A percentile compares a stretch with the other conserved stretches of the same genome.
phyloP scores from a whole-genome alignment of 2,329 filamentous ascomycete species.

The Ophiostoma australiae region DNA sequence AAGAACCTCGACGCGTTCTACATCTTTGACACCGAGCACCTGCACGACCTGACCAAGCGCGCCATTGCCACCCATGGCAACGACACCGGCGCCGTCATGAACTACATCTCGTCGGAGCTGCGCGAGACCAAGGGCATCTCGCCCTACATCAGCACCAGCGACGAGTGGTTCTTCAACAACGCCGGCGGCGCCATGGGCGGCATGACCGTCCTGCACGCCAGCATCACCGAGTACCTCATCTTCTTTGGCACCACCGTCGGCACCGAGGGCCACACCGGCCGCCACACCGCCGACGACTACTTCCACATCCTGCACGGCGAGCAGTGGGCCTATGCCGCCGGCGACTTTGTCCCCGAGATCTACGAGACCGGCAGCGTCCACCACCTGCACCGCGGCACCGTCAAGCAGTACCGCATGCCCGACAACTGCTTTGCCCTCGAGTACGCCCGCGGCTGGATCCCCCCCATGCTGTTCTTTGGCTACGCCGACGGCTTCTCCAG shows the following conservation, averaged over 20 bases:
- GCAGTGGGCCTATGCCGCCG: slow-evolving; percentile 69
- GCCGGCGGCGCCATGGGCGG: slow-evolving; percentile 86
- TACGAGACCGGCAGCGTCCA: slow-evolving; percentile 67
- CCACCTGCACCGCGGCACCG: slow-evolving; percentile 63
- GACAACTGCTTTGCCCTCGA: slow-evolving; percentile 73
- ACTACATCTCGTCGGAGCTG: slow-evolving; percentile 66
- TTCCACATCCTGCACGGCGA: slow-evolving; percentile 82
- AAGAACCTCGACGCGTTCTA: slow-evolving; percentile 62
- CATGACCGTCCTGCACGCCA: slow-evolving; percentile 87
- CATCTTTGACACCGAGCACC: slow-evolving; percentile 64
- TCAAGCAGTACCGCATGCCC: slow-evolving; percentile 81
- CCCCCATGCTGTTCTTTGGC: slow-evolving; percentile 86
- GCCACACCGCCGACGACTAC: slow-evolving; percentile 90
- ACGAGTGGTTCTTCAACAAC: slow-evolving; percentile 83
- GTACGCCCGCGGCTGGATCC: slow-evolving; percentile 85
- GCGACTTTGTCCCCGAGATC: slow-evolving; percentile 61
- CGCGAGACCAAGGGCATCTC: slow-evolving; percentile 47
- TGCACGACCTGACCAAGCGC: slow-evolving; percentile 63
- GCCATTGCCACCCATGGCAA: slow-evolving; percentile 67
- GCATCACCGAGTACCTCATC: slow-evolving; percentile 84
- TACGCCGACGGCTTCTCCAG: slow-evolving; percentile 75
- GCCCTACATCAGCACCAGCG: slow-evolving; percentile 59
- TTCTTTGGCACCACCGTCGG: slow-evolving; percentile 79
- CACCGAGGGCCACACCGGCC: slow-evolving; percentile 82
- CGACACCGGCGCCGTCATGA: slow-evolving; percentile 64